Conservation (phyloP, 1,284 basidiomycete genomes). For the Inonotus hispidus region DNA sequence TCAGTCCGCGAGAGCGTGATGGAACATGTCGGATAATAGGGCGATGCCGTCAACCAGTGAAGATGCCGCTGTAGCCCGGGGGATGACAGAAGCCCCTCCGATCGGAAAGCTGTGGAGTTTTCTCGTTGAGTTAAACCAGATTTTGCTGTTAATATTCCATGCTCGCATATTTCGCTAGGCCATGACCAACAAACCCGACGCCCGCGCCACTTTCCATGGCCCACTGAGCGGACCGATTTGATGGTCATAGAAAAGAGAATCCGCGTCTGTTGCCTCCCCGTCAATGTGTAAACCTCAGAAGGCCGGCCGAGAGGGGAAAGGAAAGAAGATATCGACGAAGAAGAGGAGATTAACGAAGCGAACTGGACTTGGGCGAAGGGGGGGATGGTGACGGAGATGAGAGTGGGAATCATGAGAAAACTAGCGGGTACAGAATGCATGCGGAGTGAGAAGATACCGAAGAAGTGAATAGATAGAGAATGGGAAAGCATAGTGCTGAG, state of each 20-base stretch:
- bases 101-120: neutral
- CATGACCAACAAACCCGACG: slow-evolving; percentile 15
- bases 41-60: neutral
- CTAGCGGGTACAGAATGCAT: slow-evolving; percentile 6
- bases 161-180: neutral
- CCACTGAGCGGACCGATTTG: slow-evolving; percentile 9
- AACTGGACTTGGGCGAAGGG: neutral
- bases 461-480: slow-evolving; percentile 5
- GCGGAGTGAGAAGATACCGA: slow-evolving; percentile 5
- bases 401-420: neutral
- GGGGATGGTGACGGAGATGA: neutral
- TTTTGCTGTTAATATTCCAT: neutral
- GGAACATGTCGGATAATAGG: neutral
- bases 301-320: neutral
- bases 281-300: neutral
- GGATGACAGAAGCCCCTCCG: neutral
- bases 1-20: neutral
- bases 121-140: neutral
- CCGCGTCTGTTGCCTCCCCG: neutral
- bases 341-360: neutral
- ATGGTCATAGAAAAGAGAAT: slow-evolving; percentile 12
- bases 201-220: neutral
- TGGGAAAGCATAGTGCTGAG: neutral
- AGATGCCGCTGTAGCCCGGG: neutral
- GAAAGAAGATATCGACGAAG: neutral